Evolutionary conservation across 768 basidiomycete genomes (phyloP), one percentile per base, ranked within the genome.

Genomic region (Psilocybe cubensis): DNA sequence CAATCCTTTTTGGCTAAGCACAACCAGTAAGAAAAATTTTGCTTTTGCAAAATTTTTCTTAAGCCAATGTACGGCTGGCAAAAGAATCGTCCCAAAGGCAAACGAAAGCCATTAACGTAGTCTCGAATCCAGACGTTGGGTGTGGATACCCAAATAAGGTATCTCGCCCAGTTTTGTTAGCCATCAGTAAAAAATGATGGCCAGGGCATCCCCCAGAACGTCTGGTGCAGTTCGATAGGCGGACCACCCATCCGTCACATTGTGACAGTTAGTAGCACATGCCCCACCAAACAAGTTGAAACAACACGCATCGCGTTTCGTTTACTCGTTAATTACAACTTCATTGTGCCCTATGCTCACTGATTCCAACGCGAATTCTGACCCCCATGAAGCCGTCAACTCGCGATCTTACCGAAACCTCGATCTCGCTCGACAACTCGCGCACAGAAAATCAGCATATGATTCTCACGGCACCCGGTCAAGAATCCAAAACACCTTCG

Each of bases 141-240:
- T 24, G 31, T 17, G 51, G 27, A 9, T 23, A 12, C 25, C 42
- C 18, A 21, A 18, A 44, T 44, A 11, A 9, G 18, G 42, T 43
- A 44, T 44, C 25, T 29, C 24, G 4, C 25, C 24, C 18, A 12
- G 23, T 18, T n/a, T 11, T 0, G 8, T 3, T 23, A 23, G 33
- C n/a, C 18, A 44, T 44, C 42, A 29, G n/a, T n/a, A 4, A 44
- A 29, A 54, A 54, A 8, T 54, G 52, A 54, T 54, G 43, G 24
- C 33, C 38, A 3, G n/a, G 27, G 20, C 29, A 28, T 11, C 24
- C 42, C 25, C 59, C 47, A 60, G 44, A 64, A 66, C 61, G 65
- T 66, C 65, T 66, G 65, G 65, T 57, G 63, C 63, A 63, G 55
- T 62, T 62, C 21, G 45, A 29, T 42, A 20, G 33, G 11, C 20